Evolutionary conservation across 2,329 filamentous ascomycete species (phyloP), one percentile per base, ranked within the genome.

Genomic region (Talaromyces marneffei): DNA sequence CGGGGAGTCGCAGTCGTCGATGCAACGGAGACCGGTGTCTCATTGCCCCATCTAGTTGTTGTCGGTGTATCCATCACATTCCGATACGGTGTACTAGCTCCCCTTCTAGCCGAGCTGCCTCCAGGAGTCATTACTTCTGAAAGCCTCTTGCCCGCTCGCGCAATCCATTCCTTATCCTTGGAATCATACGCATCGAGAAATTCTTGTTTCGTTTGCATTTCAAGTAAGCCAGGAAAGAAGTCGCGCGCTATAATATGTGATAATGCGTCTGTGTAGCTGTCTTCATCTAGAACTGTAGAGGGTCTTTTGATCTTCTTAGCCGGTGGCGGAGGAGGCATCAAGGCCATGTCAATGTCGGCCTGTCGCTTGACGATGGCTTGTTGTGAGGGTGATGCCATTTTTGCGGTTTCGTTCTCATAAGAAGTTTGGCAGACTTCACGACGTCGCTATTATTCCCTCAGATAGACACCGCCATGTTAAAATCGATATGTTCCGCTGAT

Each of bases 181-280:
- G 92, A 96, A 8, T 96, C 92, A 8, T 97, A 78, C 0, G 94
- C 94, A 70, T 95, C 88, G 31, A 99, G 81, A 68, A 97, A 97
- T 69, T 99, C 94, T 72, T 92, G 87, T 73, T 97, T 92, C 0
- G 88, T 88, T 68, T 96, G 87, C 14, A 87, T 87, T 73, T 97
- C 92, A 4, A 92, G 79, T 0, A 99, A 82, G 0, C 93, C 94
- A 0, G 94, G 94, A 70, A 97, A 99, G 80, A 96, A 99, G 80
- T 99, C 94, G 66, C 94, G 87, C 9, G 91, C 91, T 65, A 99
- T 96, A 71, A 99, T 97, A 67, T 94, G 88, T 0, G 92, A 96
- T 29, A 99, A 82, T 0, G 90, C 89, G 62, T 92, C 87, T 2
- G 91, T 94, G 75, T 99, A 99, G 58, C 89, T 87, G 67, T 99